Percentiles rank a stretch among this genome's conserved stretches.
Conservation (phyloP, 2,329 filamentous ascomycete genomes). For the Zymoseptoria brevis region DNA sequence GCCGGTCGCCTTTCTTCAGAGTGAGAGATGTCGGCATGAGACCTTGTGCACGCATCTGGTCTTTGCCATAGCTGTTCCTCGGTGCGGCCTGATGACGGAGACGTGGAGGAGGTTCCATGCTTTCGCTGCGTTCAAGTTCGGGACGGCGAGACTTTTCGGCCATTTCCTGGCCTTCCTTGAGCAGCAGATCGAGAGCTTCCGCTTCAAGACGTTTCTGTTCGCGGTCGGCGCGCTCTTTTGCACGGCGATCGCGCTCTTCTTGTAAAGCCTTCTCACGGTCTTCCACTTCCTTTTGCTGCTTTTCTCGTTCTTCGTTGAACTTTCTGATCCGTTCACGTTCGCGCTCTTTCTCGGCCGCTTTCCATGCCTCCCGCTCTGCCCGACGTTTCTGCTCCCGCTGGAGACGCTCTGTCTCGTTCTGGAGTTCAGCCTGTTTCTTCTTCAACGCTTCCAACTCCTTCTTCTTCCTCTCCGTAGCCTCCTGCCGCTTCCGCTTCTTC, state of each 20-base stretch:
- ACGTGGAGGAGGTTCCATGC: constrained; percentile 35
- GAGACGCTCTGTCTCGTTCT: constrained; percentile 34
- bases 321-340: constrained; percentile 48
- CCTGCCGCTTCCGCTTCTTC: constrained; percentile 50
- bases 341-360: constrained; percentile 39
- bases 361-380: constrained; percentile 42
- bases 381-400: constrained; percentile 43
- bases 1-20: constrained; percentile 23
- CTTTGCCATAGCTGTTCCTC: constrained; percentile 19
- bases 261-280: constrained; percentile 47
- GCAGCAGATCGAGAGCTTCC: constrained; percentile 45
- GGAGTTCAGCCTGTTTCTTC: constrained; percentile 40
- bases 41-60: constrained; percentile 26
- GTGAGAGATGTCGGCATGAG: constrained; percentile 28
- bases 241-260: constrained; percentile 37
- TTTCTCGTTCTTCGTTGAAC: constrained; percentile 43
- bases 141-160: constrained; percentile 46
- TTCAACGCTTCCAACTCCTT: constrained; percentile 43
- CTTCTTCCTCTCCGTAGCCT: constrained; percentile 54
- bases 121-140: constrained; percentile 41
- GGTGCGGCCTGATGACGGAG: constrained; percentile 15
- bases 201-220: constrained; percentile 50
- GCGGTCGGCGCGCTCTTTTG: constrained; percentile 32
- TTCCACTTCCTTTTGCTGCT: constrained; percentile 35
- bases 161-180: constrained; percentile 48